Evolutionary conservation across 169 alveolate species (phyloP).

Genomic region (Plasmodium vivax): DNA sequence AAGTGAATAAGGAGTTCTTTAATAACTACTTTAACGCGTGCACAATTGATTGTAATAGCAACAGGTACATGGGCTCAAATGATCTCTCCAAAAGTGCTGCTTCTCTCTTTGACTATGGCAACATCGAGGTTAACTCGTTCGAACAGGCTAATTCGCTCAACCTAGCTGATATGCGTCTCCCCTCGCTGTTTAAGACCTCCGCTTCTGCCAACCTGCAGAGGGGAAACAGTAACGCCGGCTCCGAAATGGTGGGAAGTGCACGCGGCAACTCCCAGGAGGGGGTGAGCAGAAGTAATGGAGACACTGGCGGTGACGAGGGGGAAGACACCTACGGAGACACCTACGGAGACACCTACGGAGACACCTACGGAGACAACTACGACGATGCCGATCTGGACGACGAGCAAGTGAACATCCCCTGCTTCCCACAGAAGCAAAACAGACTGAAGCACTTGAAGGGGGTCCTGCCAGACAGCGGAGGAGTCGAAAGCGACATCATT

Average conservation of each 20-base stretch:
- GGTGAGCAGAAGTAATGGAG: neutral
- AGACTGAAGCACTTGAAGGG: constrained; percentile 14
- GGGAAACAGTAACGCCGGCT: neutral
- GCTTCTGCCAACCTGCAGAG: neutral
- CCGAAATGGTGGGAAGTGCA: neutral
- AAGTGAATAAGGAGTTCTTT: constrained; percentile 24
- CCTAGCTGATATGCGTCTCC: constrained; percentile 6
- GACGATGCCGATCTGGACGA: neutral
- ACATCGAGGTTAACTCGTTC: neutral
- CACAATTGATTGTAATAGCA: constrained; percentile 11
- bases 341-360: neutral
- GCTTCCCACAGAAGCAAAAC: neutral
- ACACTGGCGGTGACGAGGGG: neutral
- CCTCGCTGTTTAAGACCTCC: neutral
- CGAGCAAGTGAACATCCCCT: neutral
- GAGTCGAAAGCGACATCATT: constrained; percentile 42
- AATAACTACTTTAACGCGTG: constrained; percentile 42
- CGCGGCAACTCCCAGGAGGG: neutral
- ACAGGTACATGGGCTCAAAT: constrained; percentile 3
- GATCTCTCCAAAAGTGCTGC: constrained; percentile 9
- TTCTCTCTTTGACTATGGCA: constrained; percentile 19
- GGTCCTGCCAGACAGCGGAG: constrained; percentile 10
- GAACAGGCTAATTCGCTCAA: constrained; percentile 6
- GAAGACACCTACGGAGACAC: neutral
- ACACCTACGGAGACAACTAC: no score